Percentiles rank a stretch among this genome's conserved stretches.
Evolutionary conservation across 345 rosid species (phyloP).

Genomic region (Heritiera fomes): DNA sequence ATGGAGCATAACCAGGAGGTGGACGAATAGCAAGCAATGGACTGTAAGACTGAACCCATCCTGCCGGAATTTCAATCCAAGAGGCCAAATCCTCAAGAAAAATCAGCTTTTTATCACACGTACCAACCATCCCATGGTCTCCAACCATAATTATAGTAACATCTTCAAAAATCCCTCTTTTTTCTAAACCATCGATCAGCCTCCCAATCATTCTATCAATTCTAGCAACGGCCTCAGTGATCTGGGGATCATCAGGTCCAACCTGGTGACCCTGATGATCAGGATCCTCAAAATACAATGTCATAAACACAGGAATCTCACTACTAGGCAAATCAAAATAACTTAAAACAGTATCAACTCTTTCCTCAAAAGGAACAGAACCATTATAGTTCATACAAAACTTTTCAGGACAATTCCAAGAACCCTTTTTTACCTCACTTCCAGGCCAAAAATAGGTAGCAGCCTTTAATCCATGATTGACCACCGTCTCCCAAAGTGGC

Average conservation of each 20-base stretch:
- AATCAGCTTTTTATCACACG: constrained; percentile 80
- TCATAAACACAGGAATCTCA: constrained; percentile 79
- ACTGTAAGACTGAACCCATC: constrained; percentile 71
- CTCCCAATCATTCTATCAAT: constrained; percentile 79
- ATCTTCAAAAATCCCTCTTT: constrained; percentile 85
- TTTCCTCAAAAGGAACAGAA: constrained; percentile 79
- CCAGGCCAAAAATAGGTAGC: constrained; percentile 98
- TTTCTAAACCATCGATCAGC: constrained; percentile 70
- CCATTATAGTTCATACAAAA: constrained; percentile 63
- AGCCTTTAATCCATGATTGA: constrained; percentile 73
- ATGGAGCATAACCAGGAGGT: constrained; percentile 41
- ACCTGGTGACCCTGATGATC: constrained; percentile 96
- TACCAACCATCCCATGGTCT: constrained; percentile 97
- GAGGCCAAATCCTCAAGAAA: constrained; percentile 71
- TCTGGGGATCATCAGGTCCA: constrained; percentile 84
- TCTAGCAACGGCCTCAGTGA: constrained; percentile 75
- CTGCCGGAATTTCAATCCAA: constrained; percentile 62
- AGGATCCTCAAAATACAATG: constrained; percentile 91
- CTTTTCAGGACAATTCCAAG: constrained; percentile 72
- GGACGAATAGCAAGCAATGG: constrained; percentile 86
- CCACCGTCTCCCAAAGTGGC: constrained; percentile 93
- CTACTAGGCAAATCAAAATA: constrained; percentile 69
- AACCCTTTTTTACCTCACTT: constrained; percentile 90
- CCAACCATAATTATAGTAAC: constrained; percentile 85
- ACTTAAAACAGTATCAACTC: constrained; percentile 72